Evolutionary conservation across 257 asterid species (phyloP).

Genomic region (Schizonepeta tenuifolia): DNA sequence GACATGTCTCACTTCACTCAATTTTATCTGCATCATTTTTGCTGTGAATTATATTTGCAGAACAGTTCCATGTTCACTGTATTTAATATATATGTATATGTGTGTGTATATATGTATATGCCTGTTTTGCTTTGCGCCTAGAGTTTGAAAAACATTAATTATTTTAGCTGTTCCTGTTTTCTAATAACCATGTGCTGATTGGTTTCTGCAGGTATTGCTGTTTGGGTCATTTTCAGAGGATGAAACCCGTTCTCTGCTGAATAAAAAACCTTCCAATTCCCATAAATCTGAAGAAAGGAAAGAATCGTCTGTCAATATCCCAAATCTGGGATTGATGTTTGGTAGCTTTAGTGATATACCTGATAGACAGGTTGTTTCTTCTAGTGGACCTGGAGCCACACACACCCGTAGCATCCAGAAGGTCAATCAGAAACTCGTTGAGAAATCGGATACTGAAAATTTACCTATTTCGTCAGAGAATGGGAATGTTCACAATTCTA

Average conservation of each 20-base stretch:
- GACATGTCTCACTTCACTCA: slow-evolving; percentile 11
- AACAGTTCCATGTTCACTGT: background rate
- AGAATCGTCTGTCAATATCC: slow-evolving; percentile 38
- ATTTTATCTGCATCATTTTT: background rate
- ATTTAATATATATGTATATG: background rate
- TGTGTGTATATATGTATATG: background rate
- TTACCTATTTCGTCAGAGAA: slow-evolving; percentile 46
- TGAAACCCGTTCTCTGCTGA: slow-evolving; percentile 65
- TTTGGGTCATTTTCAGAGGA: slow-evolving; percentile 95
- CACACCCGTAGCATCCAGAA: slow-evolving; percentile 36
- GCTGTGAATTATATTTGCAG: background rate
- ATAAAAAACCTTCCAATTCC: slow-evolving; percentile 36
- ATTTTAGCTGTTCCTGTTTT: background rate
- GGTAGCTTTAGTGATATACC: slow-evolving; percentile 51
- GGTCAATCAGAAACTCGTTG: slow-evolving; percentile 31
- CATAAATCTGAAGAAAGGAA: slow-evolving; percentile 34
- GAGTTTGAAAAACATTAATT: background rate
- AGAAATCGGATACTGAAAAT: slow-evolving; percentile 33
- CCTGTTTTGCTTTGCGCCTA: background rate
- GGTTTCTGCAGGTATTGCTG: slow-evolving; percentile 55
- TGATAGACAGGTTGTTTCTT: slow-evolving; percentile 33
- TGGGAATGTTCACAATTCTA: slow-evolving; percentile 45
- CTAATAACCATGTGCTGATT: slow-evolving; percentile 22
- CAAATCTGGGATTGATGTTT: slow-evolving; percentile 47
- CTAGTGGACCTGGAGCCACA: slow-evolving; percentile 35